Conservation (phyloP, 345 rosid genomes). For the Hibiscus tridactylites region DNA sequence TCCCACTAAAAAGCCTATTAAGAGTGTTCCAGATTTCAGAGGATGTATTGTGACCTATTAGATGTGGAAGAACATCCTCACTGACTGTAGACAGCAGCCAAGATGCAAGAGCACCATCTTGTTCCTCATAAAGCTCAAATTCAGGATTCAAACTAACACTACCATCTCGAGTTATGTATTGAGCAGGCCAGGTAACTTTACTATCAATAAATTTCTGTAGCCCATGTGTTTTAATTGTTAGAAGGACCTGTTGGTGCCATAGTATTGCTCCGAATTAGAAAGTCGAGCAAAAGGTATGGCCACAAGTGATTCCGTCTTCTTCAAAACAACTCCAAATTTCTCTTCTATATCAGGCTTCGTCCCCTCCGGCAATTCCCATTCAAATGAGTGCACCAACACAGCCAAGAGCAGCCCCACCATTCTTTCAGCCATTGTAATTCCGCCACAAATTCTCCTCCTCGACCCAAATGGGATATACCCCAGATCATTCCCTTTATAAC, state of each 20-base stretch:
- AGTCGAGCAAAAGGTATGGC: conserved; percentile 6
- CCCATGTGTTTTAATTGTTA: no score
- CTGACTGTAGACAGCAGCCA: background rate
- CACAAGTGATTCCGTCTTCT: conserved; percentile 3
- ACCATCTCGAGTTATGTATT: no score
- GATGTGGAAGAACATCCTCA: background rate
- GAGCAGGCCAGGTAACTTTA: no score
- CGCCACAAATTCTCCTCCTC: conserved; percentile 16
- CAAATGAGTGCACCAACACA: background rate
- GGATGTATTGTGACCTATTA: no score
- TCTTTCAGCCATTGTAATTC: conserved; percentile 15
- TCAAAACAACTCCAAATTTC: background rate
- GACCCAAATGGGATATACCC: conserved; percentile 20
- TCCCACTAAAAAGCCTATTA: no score
- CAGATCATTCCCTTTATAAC: background rate
- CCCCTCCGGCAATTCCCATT: conserved; percentile 4
- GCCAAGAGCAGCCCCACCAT: background rate
- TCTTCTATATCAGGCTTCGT: conserved; percentile 2
- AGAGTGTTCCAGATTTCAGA: no score
- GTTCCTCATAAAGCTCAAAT: background rate
- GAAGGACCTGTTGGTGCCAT: no score
- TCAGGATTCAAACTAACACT: no score
- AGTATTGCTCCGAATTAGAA: background rate
- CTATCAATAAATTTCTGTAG: no score
- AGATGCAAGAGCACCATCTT: background rate